Base-by-base conservation (phyloP, 305 asterid genomes). In the Lippia alba region DNA sequence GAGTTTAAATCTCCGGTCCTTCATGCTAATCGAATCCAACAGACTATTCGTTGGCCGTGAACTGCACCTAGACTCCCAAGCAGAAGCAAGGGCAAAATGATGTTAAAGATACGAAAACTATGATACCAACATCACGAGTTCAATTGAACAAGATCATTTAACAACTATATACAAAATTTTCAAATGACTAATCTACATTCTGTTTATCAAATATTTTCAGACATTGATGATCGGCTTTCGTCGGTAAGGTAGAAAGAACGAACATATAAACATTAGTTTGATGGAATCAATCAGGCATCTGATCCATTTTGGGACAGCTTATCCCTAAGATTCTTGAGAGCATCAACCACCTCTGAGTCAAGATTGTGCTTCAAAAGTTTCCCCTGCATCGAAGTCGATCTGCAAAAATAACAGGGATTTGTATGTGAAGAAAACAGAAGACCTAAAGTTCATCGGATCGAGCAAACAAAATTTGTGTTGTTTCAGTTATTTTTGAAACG, bases 301-400 rank as follows among this genome's bases (percentile, higher is more conserved):
- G 66, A 67, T 30, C 82, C 70, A 60, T 82, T 84, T 73, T 72
- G 80, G 48, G 88, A 81, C 61, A 94, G 82, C 86, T 87, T 84
- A 79, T 89, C 86, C 72, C 96, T 88, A 76, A 94, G 96, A 80
- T 89, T 94, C 84, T 89, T 91, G 63, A 94, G 95, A 63, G 99
- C 99, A 71, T 84, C 84, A 60, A 94, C 96, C 11, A 89, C 96
- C 74, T 88, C 83, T 33, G 97, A 74, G 77, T 85, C 96, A 65
- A 94, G 97, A 83, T 94, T 91, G 85, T 91, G 97, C 87, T 89
- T 91, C 83, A 91, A 80, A 89, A 94, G 60, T 78, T 85, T 91
- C 49, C 97, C 99, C 83, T 89, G 96, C 91, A 94, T 86, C 8
- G 97, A 89, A 44, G 89, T 91, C 6, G 93, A 88, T 75, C 99